Percentiles rank a stretch among this genome's conserved stretches.
phyloP scores from a whole-genome alignment of 441 rosid species.

The Croton setiger region DNA sequence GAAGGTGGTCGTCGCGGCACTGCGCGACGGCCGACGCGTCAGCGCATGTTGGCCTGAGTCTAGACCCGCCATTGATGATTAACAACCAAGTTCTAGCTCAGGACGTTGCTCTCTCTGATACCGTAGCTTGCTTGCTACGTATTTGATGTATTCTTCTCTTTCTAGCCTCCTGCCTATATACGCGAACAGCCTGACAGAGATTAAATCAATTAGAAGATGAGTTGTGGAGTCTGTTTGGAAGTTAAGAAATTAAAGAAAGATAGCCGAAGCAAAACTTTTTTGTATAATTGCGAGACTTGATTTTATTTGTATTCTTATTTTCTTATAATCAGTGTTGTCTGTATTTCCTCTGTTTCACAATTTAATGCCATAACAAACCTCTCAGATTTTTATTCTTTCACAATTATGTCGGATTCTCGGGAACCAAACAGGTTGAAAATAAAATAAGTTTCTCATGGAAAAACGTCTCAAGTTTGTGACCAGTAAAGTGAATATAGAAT shows the following conservation, averaged over 20 bases:
- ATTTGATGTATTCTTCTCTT: background rate
- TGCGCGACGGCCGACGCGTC: slow-evolving; percentile 82
- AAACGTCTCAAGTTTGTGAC: no score
- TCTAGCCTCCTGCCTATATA: background rate
- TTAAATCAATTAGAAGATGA: background rate
- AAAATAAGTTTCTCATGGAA: background rate
- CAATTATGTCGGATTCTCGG: slow-evolving; percentile 10
- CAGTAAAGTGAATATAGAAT: background rate
- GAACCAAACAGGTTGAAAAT: background rate
- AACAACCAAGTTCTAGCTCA: slow-evolving; percentile 14
- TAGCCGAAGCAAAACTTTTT: no score
- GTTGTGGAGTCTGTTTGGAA: background rate
- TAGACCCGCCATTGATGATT: slow-evolving; percentile 26
- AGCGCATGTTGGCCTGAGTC: slow-evolving; percentile 56
- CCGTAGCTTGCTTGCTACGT: background rate
- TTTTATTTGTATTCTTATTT: background rate
- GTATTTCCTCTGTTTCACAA: background rate
- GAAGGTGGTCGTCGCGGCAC: slow-evolving; percentile 80
- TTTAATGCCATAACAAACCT: background rate
- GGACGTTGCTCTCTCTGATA: slow-evolving; percentile 8
- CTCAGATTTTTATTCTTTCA: background rate
- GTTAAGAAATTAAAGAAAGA: no score
- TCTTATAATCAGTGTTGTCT: background rate
- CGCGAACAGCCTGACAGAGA: slow-evolving; percentile 4
- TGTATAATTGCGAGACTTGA: no score